Evolutionary conservation across 2,329 filamentous ascomycete species (phyloP).

Genomic region (Beauveria brongniartii): DNA sequence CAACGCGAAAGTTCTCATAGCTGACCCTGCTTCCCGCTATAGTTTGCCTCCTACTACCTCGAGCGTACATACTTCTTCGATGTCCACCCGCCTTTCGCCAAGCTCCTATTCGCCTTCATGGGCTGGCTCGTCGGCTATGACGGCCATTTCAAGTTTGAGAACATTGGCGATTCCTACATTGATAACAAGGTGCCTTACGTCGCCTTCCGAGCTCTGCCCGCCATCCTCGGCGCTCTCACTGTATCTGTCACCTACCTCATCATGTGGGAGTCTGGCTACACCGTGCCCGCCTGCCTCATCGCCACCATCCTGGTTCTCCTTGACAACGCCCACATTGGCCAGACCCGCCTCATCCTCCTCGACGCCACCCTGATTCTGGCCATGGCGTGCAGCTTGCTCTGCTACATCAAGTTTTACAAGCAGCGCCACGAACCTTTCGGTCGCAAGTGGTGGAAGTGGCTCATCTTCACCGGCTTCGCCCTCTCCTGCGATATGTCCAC

Average conservation of each 20-base stretch:
- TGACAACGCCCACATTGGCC: constrained; percentile 95
- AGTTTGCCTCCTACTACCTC: constrained; percentile 77
- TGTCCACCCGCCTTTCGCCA: constrained; percentile 95
- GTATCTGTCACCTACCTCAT: constrained; percentile 92
- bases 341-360: constrained; percentile 88
- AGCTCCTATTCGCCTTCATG: constrained; percentile 93
- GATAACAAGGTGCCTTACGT: constrained; percentile 96
- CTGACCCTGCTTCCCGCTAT: not conserved
- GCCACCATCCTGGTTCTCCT: constrained; percentile 82
- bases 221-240: constrained; percentile 82
- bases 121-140: constrained; percentile 98
- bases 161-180: constrained; percentile 98
- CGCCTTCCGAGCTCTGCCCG: constrained; percentile 87
- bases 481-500: constrained; percentile 97
- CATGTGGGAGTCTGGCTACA: constrained; percentile 99
- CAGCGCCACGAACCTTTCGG: constrained; percentile 80
- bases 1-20: not conserved
- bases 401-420: constrained; percentile 98
- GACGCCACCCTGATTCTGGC: constrained; percentile 91
- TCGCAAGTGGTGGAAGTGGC: constrained; percentile 99
- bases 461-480: constrained; percentile 86
- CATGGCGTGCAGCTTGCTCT: constrained; percentile 90
- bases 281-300: constrained; percentile 81
- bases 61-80: constrained; percentile 99
- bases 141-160: constrained; percentile 95